These are phyloP conservation scores for Aureobasidium zeae DNA, from an alignment of 2,329 filamentous ascomycete genomes.

Conservation along the genomic window DNA sequence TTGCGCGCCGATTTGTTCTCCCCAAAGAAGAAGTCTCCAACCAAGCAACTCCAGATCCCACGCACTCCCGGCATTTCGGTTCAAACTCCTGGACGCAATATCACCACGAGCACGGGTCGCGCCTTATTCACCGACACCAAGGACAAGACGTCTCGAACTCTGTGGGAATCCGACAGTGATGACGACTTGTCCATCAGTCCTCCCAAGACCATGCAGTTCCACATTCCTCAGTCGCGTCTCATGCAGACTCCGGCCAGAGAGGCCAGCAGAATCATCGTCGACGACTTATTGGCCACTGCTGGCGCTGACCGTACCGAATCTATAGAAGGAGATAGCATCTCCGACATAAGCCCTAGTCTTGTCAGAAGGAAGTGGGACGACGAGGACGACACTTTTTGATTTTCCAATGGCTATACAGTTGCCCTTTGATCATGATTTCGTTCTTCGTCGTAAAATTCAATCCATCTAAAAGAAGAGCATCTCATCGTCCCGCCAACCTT, in stretches of 20 bases:
- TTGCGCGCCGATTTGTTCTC: conserved; percentile 74
- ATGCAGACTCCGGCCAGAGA: conserved; percentile 76
- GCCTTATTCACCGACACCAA: conserved; percentile 28
- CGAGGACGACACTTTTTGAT: conserved; percentile 41
- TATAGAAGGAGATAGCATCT: conserved; percentile 33
- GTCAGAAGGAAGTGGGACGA: conserved; percentile 36
- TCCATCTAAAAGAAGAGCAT: conserved; percentile 72
- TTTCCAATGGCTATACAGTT: too few relatives aligned
- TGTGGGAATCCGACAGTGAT: conserved; percentile 65
- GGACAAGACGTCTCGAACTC: conserved; percentile 42
- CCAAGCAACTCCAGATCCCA: conserved; percentile 34
- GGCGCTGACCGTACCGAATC: conserved; percentile 50
- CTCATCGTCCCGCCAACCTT: conserved; percentile 65
- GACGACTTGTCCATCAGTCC: conserved; percentile 52
- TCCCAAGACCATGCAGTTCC: conserved; percentile 87
- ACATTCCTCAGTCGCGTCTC: conserved; percentile 64
- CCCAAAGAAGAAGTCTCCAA: conserved; percentile 19
- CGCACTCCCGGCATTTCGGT: conserved; percentile 79
- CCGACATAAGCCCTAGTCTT: conserved; percentile 41
- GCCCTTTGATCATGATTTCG: too few relatives aligned
- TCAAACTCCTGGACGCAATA: conserved; percentile 51
- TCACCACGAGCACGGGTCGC: conserved; percentile 28
- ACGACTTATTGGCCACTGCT: conserved; percentile 67
- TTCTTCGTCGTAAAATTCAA: too few relatives aligned
- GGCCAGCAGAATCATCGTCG: conserved; percentile 71